Percentiles rank a stretch among this genome's conserved stretches.
Evolutionary conservation across 2,329 filamentous ascomycete species (phyloP).

Genomic region (Alternaria gansuensis): DNA sequence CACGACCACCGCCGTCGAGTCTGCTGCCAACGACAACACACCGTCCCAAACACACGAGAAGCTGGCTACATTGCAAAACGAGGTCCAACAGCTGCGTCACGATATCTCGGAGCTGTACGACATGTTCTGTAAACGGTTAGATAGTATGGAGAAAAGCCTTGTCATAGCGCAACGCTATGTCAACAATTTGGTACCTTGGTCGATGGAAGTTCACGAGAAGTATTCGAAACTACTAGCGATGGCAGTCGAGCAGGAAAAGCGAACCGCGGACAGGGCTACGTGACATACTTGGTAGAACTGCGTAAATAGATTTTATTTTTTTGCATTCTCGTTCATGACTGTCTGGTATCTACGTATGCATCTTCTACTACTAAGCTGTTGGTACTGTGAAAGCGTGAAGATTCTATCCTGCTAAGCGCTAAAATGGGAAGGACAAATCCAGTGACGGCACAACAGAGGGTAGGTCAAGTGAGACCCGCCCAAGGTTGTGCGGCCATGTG

Average conservation of each 20-base stretch:
- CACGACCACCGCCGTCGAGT: slow-evolving; percentile 2
- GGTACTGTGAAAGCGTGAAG: too few relatives aligned
- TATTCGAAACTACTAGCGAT: slow-evolving; percentile 22
- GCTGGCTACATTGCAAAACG: slow-evolving; percentile 3
- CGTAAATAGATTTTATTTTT: too few relatives aligned
- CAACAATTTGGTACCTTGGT: slow-evolving; percentile 23
- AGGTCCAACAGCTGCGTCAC: slow-evolving; percentile 8
- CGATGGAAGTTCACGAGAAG: slow-evolving; percentile 24
- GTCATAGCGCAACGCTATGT: slow-evolving; percentile 16
- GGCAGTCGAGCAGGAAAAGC: slow-evolving; percentile 3
- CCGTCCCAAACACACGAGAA: slow-evolving; percentile 6
- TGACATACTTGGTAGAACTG: too few relatives aligned
- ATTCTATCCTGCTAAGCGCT: too few relatives aligned
- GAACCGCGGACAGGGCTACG: not conserved
- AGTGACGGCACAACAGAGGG: too few relatives aligned
- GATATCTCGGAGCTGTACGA: slow-evolving; percentile 16
- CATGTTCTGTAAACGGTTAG: slow-evolving; percentile 17
- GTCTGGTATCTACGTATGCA: too few relatives aligned
- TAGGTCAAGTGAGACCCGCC: too few relatives aligned
- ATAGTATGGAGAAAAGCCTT: slow-evolving; percentile 21
- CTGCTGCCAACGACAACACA: not conserved
- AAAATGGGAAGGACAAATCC: not conserved
- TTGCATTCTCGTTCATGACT: too few relatives aligned
- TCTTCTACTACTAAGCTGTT: too few relatives aligned
- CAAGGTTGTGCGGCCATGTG: too few relatives aligned